Percentiles rank a stretch among this genome's conserved stretches.
phyloP scores from a whole-genome alignment of 1,284 basidiomycete species.

The Pseudozyma sp. region DNA sequence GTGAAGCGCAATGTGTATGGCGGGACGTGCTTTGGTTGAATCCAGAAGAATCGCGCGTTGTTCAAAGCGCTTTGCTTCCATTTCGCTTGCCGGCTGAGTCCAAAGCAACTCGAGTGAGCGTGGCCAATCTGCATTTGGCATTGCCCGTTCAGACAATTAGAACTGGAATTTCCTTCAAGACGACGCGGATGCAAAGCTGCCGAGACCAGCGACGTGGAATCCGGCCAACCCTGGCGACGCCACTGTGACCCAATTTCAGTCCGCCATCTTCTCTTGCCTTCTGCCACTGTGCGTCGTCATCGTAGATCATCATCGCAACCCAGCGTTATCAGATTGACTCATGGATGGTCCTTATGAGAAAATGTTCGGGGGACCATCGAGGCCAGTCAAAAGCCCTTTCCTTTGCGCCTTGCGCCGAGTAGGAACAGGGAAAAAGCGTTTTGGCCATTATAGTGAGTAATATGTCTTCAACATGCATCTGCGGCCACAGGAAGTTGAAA shows the following conservation, averaged over 20 bases:
- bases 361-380: too few relatives aligned
- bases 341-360: too few relatives aligned
- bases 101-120: background rate
- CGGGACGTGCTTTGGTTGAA: too few relatives aligned
- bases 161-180: too few relatives aligned
- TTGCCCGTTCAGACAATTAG: background rate
- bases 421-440: too few relatives aligned
- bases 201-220: constrained; percentile 17
- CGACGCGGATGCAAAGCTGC: constrained; percentile 23
- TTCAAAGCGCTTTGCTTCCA: background rate
- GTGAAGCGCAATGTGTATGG: background rate
- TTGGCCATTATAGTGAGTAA: too few relatives aligned
- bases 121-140: background rate
- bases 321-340: too few relatives aligned
- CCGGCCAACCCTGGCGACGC: background rate
- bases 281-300: constrained; percentile 1
- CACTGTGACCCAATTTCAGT: background rate
- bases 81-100: too few relatives aligned
- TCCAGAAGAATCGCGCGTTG: background rate
- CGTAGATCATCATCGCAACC: too few relatives aligned
- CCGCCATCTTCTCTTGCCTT: constrained; percentile 31
- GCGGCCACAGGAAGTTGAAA: constrained; percentile 82
- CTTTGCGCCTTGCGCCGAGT: too few relatives aligned
- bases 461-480: constrained; percentile 70
- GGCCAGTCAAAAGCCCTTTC: too few relatives aligned